A percentile compares a stretch with the other conserved stretches of the same genome.
phyloP scores from a whole-genome alignment of 116 monocot genomes.

The Dioscorea cayenensis region DNA sequence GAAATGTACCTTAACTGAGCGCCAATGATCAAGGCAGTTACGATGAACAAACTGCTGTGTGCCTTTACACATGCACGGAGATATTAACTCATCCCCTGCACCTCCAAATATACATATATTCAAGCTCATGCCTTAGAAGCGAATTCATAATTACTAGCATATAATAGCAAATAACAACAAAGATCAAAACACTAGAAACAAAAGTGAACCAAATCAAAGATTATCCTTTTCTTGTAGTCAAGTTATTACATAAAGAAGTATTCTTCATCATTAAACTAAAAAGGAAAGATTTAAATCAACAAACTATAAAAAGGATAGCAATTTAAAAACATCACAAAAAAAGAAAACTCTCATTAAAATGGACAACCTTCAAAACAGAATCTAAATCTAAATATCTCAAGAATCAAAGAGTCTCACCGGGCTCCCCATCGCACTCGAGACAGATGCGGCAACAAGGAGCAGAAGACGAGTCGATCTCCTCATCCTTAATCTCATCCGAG shows the following conservation, averaged over 20 bases:
- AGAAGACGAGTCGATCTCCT: constrained; percentile 49
- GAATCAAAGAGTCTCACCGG: constrained; percentile 20
- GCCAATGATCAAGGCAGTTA: constrained; percentile 93
- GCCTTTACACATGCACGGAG: constrained; percentile 95
- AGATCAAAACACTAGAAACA: not conserved
- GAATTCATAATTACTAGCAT: not conserved
- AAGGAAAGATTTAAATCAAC: not conserved
- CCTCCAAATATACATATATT: not conserved
- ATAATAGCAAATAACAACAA: not conserved
- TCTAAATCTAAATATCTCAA: not conserved
- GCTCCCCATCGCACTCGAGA: constrained; percentile 51
- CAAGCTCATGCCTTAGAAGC: too few species aligned
- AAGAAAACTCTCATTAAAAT: not conserved
- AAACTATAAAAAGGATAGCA: not conserved
- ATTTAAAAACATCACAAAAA: not conserved
- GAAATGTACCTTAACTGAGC: constrained; percentile 64
- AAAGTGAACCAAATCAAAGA: too few species aligned
- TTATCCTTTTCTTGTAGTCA: too few species aligned
- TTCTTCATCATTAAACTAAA: not conserved
- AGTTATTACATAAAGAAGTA: too few species aligned
- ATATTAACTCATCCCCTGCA: constrained; percentile 78
- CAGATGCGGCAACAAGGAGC: constrained; percentile 75
- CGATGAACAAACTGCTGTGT: constrained; percentile 96
- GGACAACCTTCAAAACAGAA: not conserved
- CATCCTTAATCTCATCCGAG: constrained; percentile 46